Evolutionary conservation across 805 yeast species (phyloP), one percentile per base, ranked within the genome.

Genomic region (Candida vaughaniae): DNA sequence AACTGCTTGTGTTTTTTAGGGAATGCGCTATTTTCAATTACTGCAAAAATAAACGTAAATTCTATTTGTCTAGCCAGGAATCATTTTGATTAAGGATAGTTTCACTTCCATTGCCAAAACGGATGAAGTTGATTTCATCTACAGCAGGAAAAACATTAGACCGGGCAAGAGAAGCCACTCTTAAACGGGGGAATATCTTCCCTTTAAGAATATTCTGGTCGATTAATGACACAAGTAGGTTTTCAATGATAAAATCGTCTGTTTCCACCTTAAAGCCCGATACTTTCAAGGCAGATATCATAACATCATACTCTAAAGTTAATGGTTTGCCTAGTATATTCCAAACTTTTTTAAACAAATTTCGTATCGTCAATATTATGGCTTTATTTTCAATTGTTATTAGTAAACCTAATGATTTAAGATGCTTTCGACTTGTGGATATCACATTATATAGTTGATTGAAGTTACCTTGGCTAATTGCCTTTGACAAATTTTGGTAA

Each of bases 181-280:
- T 56, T 7, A 62, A 51, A 23, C 68, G 53, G 1, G 76, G 64
- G 23, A 68, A 60, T 0, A 77, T 49, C 40, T 78, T 78, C 0
- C 80, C 84, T 42, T 70, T 75, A 23, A 80, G 47, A 12, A 77
- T 51, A 38, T 73, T 75, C 39, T 74, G 75, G 42, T 76, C 82
- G 27, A 76, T 70, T n/a, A 80, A 47, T 2, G 75, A 56, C 10
- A 74, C 60, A 31, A 78, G 53, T 6, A 78, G 46, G 35, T 75
- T 78, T 41, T 78, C 83, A 8, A 71, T 64, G 25, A 71, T 58
- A 10, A 49, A 33, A 41, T 74, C 77, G 28, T 66, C 43, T 3
- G 30, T 15, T 9, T 15, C 25, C 32, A 26, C 34, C 20, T 41
- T 22, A 19, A 39, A 39, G 5, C 41, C 36, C 29, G 37, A 46